These are phyloP conservation scores for Microcera coccophila DNA, from an alignment of 2,329 filamentous ascomycete species.

Conservation along the genomic window DNA sequence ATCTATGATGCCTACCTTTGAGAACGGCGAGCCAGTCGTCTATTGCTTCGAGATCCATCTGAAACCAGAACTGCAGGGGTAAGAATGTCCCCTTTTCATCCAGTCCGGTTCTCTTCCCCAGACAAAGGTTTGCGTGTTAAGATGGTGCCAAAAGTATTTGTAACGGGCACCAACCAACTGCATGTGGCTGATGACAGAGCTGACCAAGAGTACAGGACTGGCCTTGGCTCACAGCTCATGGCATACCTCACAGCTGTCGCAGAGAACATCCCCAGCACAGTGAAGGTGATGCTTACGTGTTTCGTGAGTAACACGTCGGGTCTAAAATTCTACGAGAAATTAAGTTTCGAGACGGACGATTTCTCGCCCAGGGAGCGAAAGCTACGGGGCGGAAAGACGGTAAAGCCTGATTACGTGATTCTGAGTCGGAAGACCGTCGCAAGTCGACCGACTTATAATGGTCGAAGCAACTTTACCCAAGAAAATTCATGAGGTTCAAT, in stretches of 20 bases:
- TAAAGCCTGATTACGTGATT: slow-evolving; percentile 57
- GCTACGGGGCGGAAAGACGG: slow-evolving; percentile 51
- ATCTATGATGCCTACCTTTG: slow-evolving; percentile 69
- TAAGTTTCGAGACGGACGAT: slow-evolving; percentile 55
- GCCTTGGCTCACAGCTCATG: slow-evolving; percentile 61
- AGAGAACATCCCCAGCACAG: slow-evolving; percentile 48
- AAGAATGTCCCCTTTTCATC: slow-evolving; percentile 15
- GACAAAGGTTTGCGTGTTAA: no score
- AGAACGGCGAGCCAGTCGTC: slow-evolving; percentile 61
- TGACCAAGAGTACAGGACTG: slow-evolving; percentile 44
- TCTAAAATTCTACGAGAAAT: slow-evolving; percentile 56
- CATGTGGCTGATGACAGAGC: slow-evolving; percentile 4
- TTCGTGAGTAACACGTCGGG: slow-evolving; percentile 60
- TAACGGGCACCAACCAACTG: background rate
- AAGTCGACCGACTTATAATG: no score
- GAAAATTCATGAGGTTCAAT: no score
- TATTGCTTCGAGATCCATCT: slow-evolving; percentile 82
- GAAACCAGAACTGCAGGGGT: slow-evolving; percentile 51
- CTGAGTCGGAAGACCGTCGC: slow-evolving; percentile 46
- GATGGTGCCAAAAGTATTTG: slow-evolving; percentile 1
- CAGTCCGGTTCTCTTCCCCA: no score
- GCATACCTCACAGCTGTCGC: slow-evolving; percentile 51
- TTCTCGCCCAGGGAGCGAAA: slow-evolving; percentile 52
- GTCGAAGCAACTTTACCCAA: no score
- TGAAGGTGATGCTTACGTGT: slow-evolving; percentile 72